phyloP scores from a whole-genome alignment of 768 basidiomycete genomes.

The Tulasnella sp. region DNA sequence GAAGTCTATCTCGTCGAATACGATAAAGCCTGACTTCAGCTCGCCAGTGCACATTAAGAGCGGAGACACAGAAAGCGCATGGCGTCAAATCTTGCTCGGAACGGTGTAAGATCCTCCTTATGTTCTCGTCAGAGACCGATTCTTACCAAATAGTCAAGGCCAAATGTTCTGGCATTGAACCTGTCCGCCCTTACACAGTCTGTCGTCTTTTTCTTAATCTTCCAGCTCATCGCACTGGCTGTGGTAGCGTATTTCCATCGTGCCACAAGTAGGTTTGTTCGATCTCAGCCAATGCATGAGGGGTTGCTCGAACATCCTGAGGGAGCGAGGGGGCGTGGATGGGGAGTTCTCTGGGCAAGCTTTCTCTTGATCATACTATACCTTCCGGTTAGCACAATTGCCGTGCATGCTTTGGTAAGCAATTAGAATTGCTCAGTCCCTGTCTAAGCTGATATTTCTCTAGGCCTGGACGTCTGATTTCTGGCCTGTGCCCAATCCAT shows the following conservation, averaged over 20 bases:
- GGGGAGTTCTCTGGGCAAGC: conserved; percentile 57
- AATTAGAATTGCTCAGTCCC: not conserved
- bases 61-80: conserved; percentile 46
- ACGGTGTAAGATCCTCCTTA: conserved; percentile 54
- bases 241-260: conserved; percentile 59
- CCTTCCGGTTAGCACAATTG: conserved; percentile 72
- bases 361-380: conserved; percentile 68
- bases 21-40: conserved; percentile 24
- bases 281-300: conserved; percentile 2
- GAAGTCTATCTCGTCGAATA: not conserved
- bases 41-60: conserved; percentile 43
- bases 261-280: conserved; percentile 47
- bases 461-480: conserved; percentile 67
- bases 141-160: conserved; percentile 43
- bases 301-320: conserved; percentile 53
- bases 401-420: conserved; percentile 61
- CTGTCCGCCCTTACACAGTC: conserved; percentile 61
- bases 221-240: conserved; percentile 52
- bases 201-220: conserved; percentile 55
- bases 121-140: conserved; percentile 19
- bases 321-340: conserved; percentile 44
- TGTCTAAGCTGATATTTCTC: not conserved
- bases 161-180: conserved; percentile 70
- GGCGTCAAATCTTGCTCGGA: conserved; percentile 60
- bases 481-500: conserved; percentile 69